Percentiles rank a stretch among this genome's conserved stretches.
Conservation (phyloP, 495 filamentous ascomycete species). For the Glonium stellatum region DNA sequence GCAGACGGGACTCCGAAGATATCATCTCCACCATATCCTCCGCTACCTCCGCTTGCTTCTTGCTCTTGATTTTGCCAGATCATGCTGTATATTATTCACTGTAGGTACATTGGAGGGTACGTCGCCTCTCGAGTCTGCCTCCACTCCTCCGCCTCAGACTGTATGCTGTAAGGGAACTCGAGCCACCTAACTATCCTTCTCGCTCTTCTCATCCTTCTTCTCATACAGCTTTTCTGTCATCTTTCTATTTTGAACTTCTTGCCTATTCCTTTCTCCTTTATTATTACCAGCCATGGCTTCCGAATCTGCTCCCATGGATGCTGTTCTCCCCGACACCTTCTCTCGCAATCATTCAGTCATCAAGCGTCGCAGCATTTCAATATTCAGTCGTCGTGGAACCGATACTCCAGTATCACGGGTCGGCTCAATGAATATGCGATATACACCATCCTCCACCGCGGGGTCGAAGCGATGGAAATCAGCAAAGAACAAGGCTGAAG, state of each 20-base stretch:
- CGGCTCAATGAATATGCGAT: not conserved
- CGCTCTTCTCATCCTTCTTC: not conserved
- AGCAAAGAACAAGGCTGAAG: constrained; percentile 8
- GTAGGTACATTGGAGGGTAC: not conserved
- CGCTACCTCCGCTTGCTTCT: not conserved
- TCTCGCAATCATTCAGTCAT: not conserved
- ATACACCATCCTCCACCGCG: not conserved
- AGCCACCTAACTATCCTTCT: not conserved
- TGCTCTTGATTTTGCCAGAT: not conserved
- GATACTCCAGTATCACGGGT: not conserved
- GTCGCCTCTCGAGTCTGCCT: not conserved
- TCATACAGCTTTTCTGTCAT: not conserved
- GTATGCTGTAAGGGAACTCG: not conserved
- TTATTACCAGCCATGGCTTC: constrained; percentile 1
- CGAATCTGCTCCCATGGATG: not conserved
- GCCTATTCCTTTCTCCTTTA: not conserved
- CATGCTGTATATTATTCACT: not conserved
- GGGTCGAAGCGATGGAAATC: constrained; percentile 2
- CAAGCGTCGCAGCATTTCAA: not conserved
- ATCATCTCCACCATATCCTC: not conserved
- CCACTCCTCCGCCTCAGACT: not conserved
- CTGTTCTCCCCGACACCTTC: not conserved
- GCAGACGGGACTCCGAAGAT: not conserved
- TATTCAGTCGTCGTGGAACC: not conserved
- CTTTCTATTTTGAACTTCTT: not conserved